These are phyloP conservation scores for Miscanthus lutarioriparius DNA, from an alignment of 176 grass and related monocot genomes.

Conservation along the genomic window DNA sequence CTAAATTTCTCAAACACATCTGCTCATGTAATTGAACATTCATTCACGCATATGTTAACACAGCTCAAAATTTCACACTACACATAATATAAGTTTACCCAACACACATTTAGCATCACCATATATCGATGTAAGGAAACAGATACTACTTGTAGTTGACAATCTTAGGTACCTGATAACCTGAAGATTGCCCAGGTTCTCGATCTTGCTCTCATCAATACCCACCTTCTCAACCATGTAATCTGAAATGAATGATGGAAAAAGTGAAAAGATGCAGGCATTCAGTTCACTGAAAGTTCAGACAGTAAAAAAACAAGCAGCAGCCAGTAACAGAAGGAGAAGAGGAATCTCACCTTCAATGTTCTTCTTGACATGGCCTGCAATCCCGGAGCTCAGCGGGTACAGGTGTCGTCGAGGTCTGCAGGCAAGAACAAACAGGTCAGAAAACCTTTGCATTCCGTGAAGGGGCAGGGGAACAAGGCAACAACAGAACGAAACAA, in stretches of 20 bases:
- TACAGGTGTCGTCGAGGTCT: conserved; percentile 99
- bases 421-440: conserved; percentile 25
- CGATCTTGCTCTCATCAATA: conserved; percentile 73
- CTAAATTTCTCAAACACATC: too few relatives aligned
- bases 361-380: conserved; percentile 68
- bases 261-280: not conserved
- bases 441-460: conserved; percentile 34
- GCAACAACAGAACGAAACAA: not conserved
- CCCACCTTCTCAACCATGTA: conserved; percentile 95
- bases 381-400: conserved; percentile 82
- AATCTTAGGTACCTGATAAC: too few relatives aligned
- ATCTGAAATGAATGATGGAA: conserved; percentile 36
- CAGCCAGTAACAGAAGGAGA: not conserved
- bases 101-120: too few relatives aligned
- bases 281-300: conserved; percentile 14
- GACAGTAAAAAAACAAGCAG: not conserved
- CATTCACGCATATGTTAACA: too few relatives aligned
- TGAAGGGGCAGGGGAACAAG: not conserved
- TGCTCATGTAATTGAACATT: too few relatives aligned
- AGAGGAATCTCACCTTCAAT: conserved; percentile 52
- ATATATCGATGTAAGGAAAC: too few relatives aligned
- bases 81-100: too few relatives aligned
- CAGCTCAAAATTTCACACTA: too few relatives aligned
- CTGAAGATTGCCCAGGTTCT: conserved; percentile 65
- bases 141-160: too few relatives aligned